Percentiles rank a stretch among this genome's conserved stretches.
Evolutionary conservation across 108 stramenopile genomes (phyloP).

Genomic region (Nitzschia sp.): DNA sequence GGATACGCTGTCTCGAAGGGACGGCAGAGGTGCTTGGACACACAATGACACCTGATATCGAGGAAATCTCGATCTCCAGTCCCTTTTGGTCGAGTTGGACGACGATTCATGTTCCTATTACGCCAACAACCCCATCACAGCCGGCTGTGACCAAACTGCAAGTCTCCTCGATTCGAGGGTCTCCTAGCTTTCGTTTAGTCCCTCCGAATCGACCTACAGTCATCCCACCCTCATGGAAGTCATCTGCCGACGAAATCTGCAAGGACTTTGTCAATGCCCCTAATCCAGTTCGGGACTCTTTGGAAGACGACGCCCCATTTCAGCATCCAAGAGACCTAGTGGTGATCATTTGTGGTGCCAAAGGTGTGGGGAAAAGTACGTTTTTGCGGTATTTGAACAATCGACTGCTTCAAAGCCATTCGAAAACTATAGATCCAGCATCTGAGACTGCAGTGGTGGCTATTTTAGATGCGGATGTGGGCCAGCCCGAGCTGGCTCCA

Average conservation of each 20-base stretch:
- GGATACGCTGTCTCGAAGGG: constrained; percentile 24
- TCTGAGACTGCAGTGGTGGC: constrained; percentile 45
- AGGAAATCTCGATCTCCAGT: constrained; percentile 22
- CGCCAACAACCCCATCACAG: constrained; percentile 2
- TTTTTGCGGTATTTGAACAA: constrained; percentile 79
- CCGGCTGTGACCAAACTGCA: constrained; percentile 1
- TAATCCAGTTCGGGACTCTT: neutral
- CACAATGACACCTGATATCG: neutral
- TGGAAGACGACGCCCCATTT: constrained; percentile 18
- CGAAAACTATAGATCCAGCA: neutral
- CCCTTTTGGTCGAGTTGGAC: constrained; percentile 49
- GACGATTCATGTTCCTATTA: constrained; percentile 15
- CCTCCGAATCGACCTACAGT: constrained; percentile 28
- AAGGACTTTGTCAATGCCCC: constrained; percentile 4
- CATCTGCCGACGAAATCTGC: constrained; percentile 39
- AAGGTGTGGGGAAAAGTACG: constrained; percentile 92
- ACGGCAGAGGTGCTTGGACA: constrained; percentile 36
- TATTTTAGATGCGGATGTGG: constrained; percentile 87
- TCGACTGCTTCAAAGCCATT: constrained; percentile 53
- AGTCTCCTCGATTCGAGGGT: constrained; percentile 26
- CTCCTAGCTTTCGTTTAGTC: constrained; percentile 25
- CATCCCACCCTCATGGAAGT: constrained; percentile 49
- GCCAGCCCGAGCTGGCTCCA: constrained; percentile 90
- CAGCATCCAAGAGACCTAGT: neutral
- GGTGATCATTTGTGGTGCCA: constrained; percentile 82